Base-by-base conservation (phyloP, 257 asterid genomes). In the Linaria vulgaris region DNA sequence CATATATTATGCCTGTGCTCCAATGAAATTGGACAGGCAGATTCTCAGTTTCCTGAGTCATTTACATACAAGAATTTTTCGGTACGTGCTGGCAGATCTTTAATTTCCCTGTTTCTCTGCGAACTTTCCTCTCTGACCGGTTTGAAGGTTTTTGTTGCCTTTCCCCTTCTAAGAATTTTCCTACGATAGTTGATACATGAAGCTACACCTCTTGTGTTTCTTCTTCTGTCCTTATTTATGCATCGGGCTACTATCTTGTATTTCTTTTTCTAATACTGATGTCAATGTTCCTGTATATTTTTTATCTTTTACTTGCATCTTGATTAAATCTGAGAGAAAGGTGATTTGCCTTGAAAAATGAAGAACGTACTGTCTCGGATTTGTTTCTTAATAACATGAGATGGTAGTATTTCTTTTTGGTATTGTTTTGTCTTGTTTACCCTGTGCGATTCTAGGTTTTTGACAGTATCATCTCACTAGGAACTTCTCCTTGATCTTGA, bases 11-110 rank as follows among this genome's bases (percentile, higher is more conserved):
- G 99, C 74, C 83, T 92, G 59, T 92, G 99, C 77, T 82, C 97
- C 49, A 89, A 92, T 69, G 99, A 92, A 83, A 92, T 83, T 64
- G 99, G 97, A 69, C 99, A 92, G 79, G 79, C 88, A 64, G 99
- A 92, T 75, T 87, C 97, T 59, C 99, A 92, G 80, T 87, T 83
- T 73, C 97, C 91, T 0, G 88, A 82, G 51, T 67, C 90, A 72
- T 92, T 89, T 57, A 79, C 79, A 67, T 92, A 92, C 83, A 85
- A 79, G 63, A 92, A 92, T 17, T 92, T 89, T 61, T 83, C 94
- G 30, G 99, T 92, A 76, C 69, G 98, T 84, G 80, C 63, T 56
- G 12, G 21, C 27, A 46, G 53, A 30, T n/a, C 64, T 62, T 47
- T 64, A 23, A n/a, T 15, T 22, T 59, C 34, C 47, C 47, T 54